Base-by-base conservation (phyloP, 2,329 filamentous ascomycete genomes). In the Metarhizium anisopliae region DNA sequence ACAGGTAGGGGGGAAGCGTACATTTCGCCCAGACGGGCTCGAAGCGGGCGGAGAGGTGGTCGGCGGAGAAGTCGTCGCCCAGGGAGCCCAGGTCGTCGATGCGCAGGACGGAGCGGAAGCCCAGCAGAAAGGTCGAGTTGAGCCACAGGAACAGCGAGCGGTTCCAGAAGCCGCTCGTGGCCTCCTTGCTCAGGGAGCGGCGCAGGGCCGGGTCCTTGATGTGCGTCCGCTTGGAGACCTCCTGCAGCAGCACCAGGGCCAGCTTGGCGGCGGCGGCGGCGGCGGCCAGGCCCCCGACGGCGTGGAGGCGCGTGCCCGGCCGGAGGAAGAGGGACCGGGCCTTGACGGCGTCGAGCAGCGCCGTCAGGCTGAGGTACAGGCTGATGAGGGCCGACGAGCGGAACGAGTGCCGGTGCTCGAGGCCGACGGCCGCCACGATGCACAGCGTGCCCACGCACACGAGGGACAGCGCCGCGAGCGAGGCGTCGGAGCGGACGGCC, bases 301-400 rank as follows among this genome's bases (percentile, higher is more conserved):
- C 55, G 13, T 30, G 13, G 53, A 56, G 10, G 59, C 56, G 38
- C 3, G 18, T 2, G 18, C 18, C 18, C 18, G 54, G 35, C 8
- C 59, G 47, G 5, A 56, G 51, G 45, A 47, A 38, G 57, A 59
- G 35, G 61, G 59, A 36, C 73, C 75, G 65, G 0, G 65, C 63
- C 55, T 72, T 71, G 0, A 70, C 64, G 4, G 67, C 59, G 42
- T 77, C 76, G 11, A 77, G 64, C 2, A 78, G 61, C 1, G 72
- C 55, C 8, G 70, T 69, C n/a, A 74, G 47, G 45, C 71, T 63
- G 14, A 78, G 60, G 55, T 72, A 78, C 18, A 62, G 58, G 25
- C 63, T 69, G 7, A 78, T 61, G 1, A 77, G 55, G 1, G 71
- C 63, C 0, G 75, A 77, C 0, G 75, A 74, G 2, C 73, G 66